Percentiles rank a stretch among this genome's conserved stretches.
Conservation (phyloP, 345 rosid genomes). For the Aquilaria malaccensis region DNA sequence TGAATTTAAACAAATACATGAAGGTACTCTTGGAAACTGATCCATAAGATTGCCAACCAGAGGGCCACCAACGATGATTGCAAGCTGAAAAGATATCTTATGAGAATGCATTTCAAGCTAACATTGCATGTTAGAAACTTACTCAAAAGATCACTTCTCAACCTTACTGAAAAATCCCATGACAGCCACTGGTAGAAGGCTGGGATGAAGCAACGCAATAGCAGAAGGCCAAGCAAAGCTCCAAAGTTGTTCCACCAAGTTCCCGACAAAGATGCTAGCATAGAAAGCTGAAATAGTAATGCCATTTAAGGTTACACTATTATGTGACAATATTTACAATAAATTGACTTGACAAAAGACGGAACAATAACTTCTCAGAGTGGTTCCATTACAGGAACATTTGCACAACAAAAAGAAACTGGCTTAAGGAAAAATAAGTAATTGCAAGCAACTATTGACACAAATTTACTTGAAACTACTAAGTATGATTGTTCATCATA, state of each 20-base stretch:
- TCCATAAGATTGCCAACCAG: constrained; percentile 89
- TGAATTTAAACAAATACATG: constrained; percentile 58
- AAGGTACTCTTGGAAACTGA: constrained; percentile 76
- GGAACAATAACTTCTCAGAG: not conserved
- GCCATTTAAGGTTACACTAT: constrained; percentile 8
- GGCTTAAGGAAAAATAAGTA: no score
- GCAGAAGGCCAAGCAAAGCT: constrained; percentile 96
- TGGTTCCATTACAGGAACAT: no score
- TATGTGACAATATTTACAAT: not conserved
- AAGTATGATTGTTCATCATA: no score
- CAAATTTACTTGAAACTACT: no score
- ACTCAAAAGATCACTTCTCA: constrained; percentile 6
- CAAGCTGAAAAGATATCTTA: constrained; percentile 33
- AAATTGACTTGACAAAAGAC: not conserved
- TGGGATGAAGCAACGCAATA: constrained; percentile 84
- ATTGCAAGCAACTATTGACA: no score
- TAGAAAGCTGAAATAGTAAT: constrained; percentile 48
- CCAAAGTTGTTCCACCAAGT: constrained; percentile 91
- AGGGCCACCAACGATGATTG: constrained; percentile 81
- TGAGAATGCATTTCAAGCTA: constrained; percentile 2
- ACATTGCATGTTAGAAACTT: not conserved
- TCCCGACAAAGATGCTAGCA: constrained; percentile 71
- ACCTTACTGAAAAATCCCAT: constrained; percentile 83
- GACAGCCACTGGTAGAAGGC: constrained; percentile 93
- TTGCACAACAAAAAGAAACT: no score